A percentile compares a stretch with the other conserved stretches of the same genome.
Evolutionary conservation across 2,329 filamentous ascomycete species (phyloP).

Genomic region (Podosphaera fusca): DNA sequence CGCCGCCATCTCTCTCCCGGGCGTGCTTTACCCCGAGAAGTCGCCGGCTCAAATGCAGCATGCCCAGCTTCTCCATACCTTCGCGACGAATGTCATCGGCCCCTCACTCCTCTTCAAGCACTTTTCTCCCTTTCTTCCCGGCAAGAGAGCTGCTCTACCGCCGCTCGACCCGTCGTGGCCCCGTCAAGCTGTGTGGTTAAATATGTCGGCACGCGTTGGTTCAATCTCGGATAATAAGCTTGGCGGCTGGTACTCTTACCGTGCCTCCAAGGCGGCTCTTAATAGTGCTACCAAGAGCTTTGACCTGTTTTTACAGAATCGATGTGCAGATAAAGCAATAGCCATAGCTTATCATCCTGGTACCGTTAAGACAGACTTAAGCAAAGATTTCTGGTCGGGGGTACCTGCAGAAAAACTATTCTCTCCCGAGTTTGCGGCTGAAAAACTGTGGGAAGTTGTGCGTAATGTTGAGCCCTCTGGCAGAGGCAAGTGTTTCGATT

Average conservation of each 20-base stretch:
- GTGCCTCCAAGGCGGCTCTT: slow-evolving; percentile 51
- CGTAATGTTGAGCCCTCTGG: slow-evolving; percentile 22
- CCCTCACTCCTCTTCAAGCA: slow-evolving; percentile 58
- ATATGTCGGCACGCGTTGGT: slow-evolving; percentile 59
- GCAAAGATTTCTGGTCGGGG: slow-evolving; percentile 45
- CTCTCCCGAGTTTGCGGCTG: slow-evolving; percentile 39
- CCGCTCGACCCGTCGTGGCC: slow-evolving; percentile 15
- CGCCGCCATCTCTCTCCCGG: slow-evolving; percentile 46
- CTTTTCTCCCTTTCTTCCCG: slow-evolving; percentile 44
- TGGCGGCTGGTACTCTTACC: slow-evolving; percentile 68
- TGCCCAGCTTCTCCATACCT: slow-evolving; percentile 38
- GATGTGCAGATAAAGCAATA: slow-evolving; percentile 37
- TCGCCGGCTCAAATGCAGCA: slow-evolving; percentile 40
- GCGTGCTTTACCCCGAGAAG: slow-evolving; percentile 52
- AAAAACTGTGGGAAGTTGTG: slow-evolving; percentile 38
- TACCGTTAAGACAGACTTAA: slow-evolving; percentile 55
- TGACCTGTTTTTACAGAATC: slow-evolving; percentile 38
- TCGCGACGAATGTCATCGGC: slow-evolving; percentile 49
- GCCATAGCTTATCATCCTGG: slow-evolving; percentile 56
- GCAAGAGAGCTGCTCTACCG: slow-evolving; percentile 22
- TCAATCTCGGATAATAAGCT: slow-evolving; percentile 46
- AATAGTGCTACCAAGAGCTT: slow-evolving; percentile 49
- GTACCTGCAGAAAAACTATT: slow-evolving; percentile 41
- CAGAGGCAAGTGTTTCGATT: slow-evolving; percentile 45
- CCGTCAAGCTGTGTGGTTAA: slow-evolving; percentile 38